Evolutionary conservation across 331 rosid genomes (phyloP).

Genomic region (Dryas integrifolia): DNA sequence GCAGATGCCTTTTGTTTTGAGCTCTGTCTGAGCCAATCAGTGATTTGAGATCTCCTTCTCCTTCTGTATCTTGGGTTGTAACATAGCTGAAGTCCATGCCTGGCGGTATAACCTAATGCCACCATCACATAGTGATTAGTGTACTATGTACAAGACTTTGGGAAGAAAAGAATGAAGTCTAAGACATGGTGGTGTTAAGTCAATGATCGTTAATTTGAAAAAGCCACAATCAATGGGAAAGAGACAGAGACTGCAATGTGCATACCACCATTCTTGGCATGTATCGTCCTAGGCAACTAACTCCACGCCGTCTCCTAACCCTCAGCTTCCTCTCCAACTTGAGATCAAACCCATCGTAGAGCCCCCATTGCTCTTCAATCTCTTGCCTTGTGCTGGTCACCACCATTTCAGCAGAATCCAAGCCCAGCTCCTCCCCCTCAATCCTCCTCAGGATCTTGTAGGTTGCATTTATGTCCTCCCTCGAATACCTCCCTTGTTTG

Average conservation of each 20-base stretch:
- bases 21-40: slow-evolving; percentile 42
- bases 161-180: neutral
- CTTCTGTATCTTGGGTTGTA: slow-evolving; percentile 39
- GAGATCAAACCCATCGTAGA: slow-evolving; percentile 52
- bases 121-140: slow-evolving; percentile 3
- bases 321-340: slow-evolving; percentile 56
- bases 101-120: slow-evolving; percentile 44
- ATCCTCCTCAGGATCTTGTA: slow-evolving; percentile 48
- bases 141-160: neutral
- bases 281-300: slow-evolving; percentile 57
- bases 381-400: slow-evolving; percentile 61
- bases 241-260: slow-evolving; percentile 2
- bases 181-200: neutral
- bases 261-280: slow-evolving; percentile 58
- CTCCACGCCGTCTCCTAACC: slow-evolving; percentile 51
- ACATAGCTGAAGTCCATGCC: slow-evolving; percentile 61
- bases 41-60: slow-evolving; percentile 48
- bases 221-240: neutral
- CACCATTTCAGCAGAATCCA: slow-evolving; percentile 57
- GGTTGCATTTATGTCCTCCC: slow-evolving; percentile 42
- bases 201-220: neutral
- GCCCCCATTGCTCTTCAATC: slow-evolving; percentile 63
- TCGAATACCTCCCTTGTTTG: slow-evolving; percentile 49
- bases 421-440: slow-evolving; percentile 47
- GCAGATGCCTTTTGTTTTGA: slow-evolving; percentile 43